Conservation (phyloP, 2,329 filamentous ascomycete species). For the Cercospora berteroae region DNA sequence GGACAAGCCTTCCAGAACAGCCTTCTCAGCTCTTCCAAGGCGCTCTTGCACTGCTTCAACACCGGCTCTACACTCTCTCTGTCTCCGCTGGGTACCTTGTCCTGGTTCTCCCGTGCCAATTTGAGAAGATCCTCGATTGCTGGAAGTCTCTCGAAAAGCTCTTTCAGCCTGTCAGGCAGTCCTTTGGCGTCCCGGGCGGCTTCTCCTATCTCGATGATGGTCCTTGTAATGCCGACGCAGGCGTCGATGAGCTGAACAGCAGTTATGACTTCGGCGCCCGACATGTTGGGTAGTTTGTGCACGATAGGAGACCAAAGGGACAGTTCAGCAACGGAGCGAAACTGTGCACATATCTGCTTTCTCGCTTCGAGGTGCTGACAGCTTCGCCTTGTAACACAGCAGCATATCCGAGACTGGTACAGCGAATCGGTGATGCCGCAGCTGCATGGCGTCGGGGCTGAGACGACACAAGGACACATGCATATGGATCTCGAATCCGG, state of each 20-base stretch:
- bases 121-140: background rate
- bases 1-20: background rate
- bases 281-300: background rate
- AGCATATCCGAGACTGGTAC: background rate
- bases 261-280: background rate
- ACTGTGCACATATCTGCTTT: background rate
- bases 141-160: background rate
- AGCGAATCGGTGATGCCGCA: background rate
- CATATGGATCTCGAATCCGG: too few species aligned
- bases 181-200: background rate
- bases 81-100: background rate
- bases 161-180: background rate
- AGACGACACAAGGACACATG: background rate
- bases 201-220: background rate
- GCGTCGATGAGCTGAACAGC: background rate
- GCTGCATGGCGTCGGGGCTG: background rate
- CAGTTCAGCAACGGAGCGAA: too few species aligned
- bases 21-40: background rate
- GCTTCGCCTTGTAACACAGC: background rate
- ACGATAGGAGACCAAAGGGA: too few species aligned
- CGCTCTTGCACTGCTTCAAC: background rate
- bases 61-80: background rate
- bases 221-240: background rate
- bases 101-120: background rate
- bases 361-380: background rate